Base-by-base conservation (phyloP, 352 stramenopile genomes). In the Phytophthora quininea region DNA sequence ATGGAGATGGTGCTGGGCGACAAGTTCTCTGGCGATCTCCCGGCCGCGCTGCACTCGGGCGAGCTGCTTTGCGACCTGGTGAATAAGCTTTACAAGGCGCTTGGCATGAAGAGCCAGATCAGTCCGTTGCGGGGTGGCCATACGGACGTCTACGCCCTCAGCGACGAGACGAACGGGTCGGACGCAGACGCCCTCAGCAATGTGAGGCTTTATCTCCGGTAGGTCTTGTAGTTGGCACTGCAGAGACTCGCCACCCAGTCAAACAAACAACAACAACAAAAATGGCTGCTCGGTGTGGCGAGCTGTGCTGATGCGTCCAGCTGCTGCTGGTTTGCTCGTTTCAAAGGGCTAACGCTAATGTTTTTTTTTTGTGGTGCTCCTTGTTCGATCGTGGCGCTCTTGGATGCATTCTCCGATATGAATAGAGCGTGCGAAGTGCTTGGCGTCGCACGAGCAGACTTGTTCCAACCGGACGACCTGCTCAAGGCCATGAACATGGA, bases 1-100 rank as follows among this genome's bases (percentile, higher is more conserved):
- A 91, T 96, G 67, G 88, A 94, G 61, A 95, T 96, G 88, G 87
- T 96, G 58, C 79, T 95, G 19, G 84, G 84, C 42, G 86, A 95
- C 50, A 93, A 92, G 69, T 82, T 91, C 37, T 35, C 62, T 29
- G 62, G 70, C 31, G 71, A 80, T 15, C 84, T 93, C 54, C 70
- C 78, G 7, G 52, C 69, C 7, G 80, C 78, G 60, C 79, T 96
- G 54, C 76, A 77, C 56, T 85, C 80, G n/a, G 86, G 88, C 42
- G 68, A 84, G 33, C 64, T 76, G 42, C 76, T 96, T 6, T 94
- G 88, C 61, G 73, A 79, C 38, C 62, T 96, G 42, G 77, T 86
- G 15, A 90, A 92, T 59, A 86, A 85, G 47, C 43, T 96, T 29
- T 94, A 90, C 67, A 77, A 76, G 58, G 85, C 88, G 40, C 67